Conservation (phyloP, 2,329 filamentous ascomycete species). For the Cytospora piceicola region DNA sequence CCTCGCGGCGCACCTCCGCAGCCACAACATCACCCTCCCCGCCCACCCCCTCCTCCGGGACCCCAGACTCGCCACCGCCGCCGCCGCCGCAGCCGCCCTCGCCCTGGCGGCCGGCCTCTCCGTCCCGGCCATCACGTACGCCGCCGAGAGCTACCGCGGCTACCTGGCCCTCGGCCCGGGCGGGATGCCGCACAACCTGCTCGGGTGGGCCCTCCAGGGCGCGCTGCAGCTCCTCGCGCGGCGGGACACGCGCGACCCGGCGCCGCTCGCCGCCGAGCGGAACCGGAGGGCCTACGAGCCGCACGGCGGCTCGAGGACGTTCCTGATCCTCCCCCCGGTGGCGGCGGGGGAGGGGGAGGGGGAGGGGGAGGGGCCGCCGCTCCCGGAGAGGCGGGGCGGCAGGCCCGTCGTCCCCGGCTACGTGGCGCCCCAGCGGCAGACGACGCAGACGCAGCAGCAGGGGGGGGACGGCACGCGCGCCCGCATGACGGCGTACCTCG, state of each 20-base stretch:
- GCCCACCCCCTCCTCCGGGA: constrained; percentile 3
- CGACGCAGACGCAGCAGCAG: constrained; percentile 38
- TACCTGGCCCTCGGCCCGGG: constrained; percentile 49
- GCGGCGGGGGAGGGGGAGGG: too few relatives aligned
- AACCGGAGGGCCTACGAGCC: constrained; percentile 36
- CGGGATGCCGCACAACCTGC: constrained; percentile 47
- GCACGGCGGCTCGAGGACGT: constrained; percentile 35
- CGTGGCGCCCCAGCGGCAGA: constrained; percentile 47
- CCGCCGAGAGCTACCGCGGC: constrained; percentile 42
- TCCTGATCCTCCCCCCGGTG: constrained; percentile 25
- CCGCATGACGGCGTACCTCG: constrained; percentile 38
- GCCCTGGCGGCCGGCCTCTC: constrained; percentile 21
- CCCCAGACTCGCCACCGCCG: constrained; percentile 15
- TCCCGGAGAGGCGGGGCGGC: constrained; percentile 31
- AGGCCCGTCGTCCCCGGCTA: constrained; percentile 42
- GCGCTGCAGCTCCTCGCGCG: constrained; percentile 40
- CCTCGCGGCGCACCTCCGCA: constrained; percentile 19
- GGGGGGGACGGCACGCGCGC: constrained; percentile 28
- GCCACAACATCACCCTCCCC: neutral
- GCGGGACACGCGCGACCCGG: constrained; percentile 39
- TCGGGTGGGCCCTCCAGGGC: constrained; percentile 47
- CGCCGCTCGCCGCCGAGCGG: constrained; percentile 32
- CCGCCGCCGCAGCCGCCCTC: constrained; percentile 18
- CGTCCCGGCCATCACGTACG: constrained; percentile 33
- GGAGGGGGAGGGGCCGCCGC: neutral